Conservation (phyloP, 805 yeast genomes). For the Cyberlindnera euphorbiae region DNA sequence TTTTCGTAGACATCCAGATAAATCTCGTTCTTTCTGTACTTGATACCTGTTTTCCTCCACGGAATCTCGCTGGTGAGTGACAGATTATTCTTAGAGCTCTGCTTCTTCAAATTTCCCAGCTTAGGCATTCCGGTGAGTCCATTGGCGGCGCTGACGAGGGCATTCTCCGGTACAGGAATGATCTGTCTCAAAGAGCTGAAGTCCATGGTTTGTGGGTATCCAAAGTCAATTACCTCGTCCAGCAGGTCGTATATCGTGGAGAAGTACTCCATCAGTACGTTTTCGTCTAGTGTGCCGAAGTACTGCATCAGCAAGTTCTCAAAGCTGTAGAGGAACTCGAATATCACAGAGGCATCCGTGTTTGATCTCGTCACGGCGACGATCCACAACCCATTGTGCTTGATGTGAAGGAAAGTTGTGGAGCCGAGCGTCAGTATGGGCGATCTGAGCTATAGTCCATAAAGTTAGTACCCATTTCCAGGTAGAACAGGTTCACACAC, state of each 20-base stretch:
- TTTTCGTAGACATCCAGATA: slow-evolving; percentile 72
- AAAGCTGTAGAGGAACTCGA: slow-evolving; percentile 72
- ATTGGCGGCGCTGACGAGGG: background rate
- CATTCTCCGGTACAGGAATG: slow-evolving; percentile 24
- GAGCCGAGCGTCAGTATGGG: slow-evolving; percentile 86
- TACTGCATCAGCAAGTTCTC: slow-evolving; percentile 46
- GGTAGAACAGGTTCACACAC: too few species aligned
- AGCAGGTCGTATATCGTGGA: slow-evolving; percentile 67
- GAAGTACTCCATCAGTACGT: slow-evolving; percentile 59
- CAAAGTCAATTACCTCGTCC: slow-evolving; percentile 73
- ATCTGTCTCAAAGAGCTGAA: slow-evolving; percentile 32
- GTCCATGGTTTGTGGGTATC: slow-evolving; percentile 70
- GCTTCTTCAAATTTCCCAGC: slow-evolving; percentile 4
- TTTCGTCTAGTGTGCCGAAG: slow-evolving; percentile 34
- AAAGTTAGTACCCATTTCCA: too few species aligned
- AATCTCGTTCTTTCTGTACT: slow-evolving; percentile 78
- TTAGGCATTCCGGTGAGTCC: slow-evolving; percentile 1
- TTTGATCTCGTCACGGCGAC: slow-evolving; percentile 90
- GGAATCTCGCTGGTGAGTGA: slow-evolving; percentile 30
- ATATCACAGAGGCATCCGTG: slow-evolving; percentile 73
- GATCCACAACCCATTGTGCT: slow-evolving; percentile 59
- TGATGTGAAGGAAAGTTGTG: slow-evolving; percentile 81
- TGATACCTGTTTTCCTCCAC: slow-evolving; percentile 70
- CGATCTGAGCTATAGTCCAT: slow-evolving; percentile 45
- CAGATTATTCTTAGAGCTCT: background rate